These are phyloP conservation scores for Penicillium alfredii DNA, from an alignment of 495 filamentous ascomycete species.

Conservation along the genomic window DNA sequence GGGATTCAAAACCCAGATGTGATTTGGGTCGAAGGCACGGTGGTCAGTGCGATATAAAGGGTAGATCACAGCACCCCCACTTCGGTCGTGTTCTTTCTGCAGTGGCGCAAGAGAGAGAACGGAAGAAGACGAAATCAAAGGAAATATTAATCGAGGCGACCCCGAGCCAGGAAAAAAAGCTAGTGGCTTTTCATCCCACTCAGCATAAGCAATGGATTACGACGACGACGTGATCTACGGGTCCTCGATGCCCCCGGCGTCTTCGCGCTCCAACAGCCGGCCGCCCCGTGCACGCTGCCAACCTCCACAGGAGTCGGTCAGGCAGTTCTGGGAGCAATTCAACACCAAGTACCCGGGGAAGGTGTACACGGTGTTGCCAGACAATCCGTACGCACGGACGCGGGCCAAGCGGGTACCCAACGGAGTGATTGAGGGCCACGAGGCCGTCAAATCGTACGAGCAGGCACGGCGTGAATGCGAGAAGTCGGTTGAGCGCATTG, in stretches of 20 bases:
- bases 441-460: slow-evolving; percentile 61
- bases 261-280: slow-evolving; percentile 35
- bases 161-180: too few species aligned
- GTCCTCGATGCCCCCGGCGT: slow-evolving; percentile 24
- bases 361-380: slow-evolving; percentile 67
- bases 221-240: slow-evolving; percentile 31
- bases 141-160: too few species aligned
- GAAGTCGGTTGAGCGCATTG: slow-evolving; percentile 73
- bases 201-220: too few species aligned
- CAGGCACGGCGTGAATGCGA: slow-evolving; percentile 64
- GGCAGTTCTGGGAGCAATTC: slow-evolving; percentile 77
- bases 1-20: too few species aligned
- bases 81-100: background rate
- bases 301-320: slow-evolving; percentile 63
- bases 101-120: background rate
- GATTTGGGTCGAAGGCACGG: background rate
- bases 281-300: slow-evolving; percentile 47
- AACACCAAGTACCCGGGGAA: slow-evolving; percentile 54
- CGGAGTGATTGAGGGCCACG: slow-evolving; percentile 47
- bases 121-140: background rate
- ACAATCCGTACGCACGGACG: slow-evolving; percentile 62
- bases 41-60: slow-evolving; percentile 1
- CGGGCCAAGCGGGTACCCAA: slow-evolving; percentile 50
- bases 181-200: too few species aligned
- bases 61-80: too few species aligned